These are phyloP conservation scores for Alisma plantagoaquatica DNA, from an alignment of 106 monocot genomes.

Conservation along the genomic window DNA sequence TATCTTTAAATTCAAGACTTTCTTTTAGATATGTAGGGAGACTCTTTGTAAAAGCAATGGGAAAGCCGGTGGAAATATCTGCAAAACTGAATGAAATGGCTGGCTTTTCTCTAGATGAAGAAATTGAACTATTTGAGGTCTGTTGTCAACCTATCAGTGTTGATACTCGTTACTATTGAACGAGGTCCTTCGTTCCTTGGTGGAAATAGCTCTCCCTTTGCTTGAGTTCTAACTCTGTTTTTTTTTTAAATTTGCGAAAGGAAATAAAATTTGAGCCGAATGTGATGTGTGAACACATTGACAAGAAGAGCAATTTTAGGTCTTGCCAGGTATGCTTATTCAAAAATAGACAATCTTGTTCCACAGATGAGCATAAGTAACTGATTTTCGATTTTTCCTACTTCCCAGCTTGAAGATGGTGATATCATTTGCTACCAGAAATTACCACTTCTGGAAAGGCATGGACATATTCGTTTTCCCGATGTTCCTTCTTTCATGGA, in stretches of 20 bases:
- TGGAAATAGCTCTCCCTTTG: too few species aligned
- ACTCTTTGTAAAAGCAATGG: conserved; percentile 57
- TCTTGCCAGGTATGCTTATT: conserved; percentile 62
- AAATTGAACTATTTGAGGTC: conserved; percentile 89
- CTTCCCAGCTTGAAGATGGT: conserved; percentile 96
- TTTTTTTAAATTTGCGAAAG: too few species aligned
- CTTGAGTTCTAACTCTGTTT: too few species aligned
- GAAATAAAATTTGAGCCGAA: too few species aligned
- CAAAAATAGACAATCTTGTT: too few species aligned
- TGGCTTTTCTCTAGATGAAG: conserved; percentile 60
- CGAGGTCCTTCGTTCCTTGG: too few species aligned
- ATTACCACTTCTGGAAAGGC: conserved; percentile 24
- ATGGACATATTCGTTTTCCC: conserved; percentile 39
- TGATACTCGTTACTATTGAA: too few species aligned
- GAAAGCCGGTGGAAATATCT: conserved; percentile 71
- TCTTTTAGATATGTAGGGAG: conserved; percentile 79
- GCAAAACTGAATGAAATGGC: conserved; percentile 83
- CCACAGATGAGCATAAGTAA: too few species aligned
- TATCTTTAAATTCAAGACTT: too few species aligned
- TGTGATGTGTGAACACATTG: conserved; percentile 88
- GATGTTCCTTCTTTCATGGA: conserved; percentile 85
- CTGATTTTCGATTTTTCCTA: too few species aligned
- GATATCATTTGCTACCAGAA: conserved; percentile 89
- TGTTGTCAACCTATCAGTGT: too few species aligned
- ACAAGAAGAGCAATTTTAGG: conserved; percentile 55